Base-by-base conservation (phyloP, 257 asterid genomes). In the Solanum chaucha region DNA sequence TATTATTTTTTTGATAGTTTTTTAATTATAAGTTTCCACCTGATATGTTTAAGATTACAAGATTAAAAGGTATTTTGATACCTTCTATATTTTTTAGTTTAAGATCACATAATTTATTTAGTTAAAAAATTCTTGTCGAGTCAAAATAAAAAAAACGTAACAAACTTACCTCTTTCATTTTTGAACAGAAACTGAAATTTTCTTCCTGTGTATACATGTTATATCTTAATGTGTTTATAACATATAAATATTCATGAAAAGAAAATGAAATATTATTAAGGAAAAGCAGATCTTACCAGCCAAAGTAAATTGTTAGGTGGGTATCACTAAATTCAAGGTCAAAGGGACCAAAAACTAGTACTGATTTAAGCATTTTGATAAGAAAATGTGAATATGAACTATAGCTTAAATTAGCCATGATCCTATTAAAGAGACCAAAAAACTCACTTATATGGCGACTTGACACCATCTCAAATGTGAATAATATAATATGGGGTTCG, bases 131-230 rank as follows among this genome's bases (percentile, higher is more conserved):
- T 55, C 4, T 0, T 55, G 10, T 59, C 14, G 0, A 59, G 0
- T 59, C 12, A 22, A 59, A 59, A 8, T 20, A 0, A 22, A 0
- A 58, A 0, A 59, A 3, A 22, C 2, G 1, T 19, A 22, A 9
- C 40, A 19, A 34, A 35, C 51, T 35, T 10, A 35, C n/a, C 44
- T 5, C 4, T 71, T 71, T 73, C 4, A 20, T 36, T 72, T 72
- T 19, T 19, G 81, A 35, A 35, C 9, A 34, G 46, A 72, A 19
- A 73, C 51, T 20, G 0, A 73, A 73, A 35, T 19, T 9, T 35
- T 22, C 55, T 36, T 74, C 32, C 34, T 36, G 20, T 10, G n/a
- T 74, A 5, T 38, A 36, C 10, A 8, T 10, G 55, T 22, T 74
- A 51, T 15, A 51, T 5, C 22, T 51, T 51, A 51, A 51, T 17